Percentiles rank a stretch among this genome's conserved stretches.
Evolutionary conservation across 2,329 filamentous ascomycete species (phyloP).

Genomic region (Stachybotrys echinatus): DNA sequence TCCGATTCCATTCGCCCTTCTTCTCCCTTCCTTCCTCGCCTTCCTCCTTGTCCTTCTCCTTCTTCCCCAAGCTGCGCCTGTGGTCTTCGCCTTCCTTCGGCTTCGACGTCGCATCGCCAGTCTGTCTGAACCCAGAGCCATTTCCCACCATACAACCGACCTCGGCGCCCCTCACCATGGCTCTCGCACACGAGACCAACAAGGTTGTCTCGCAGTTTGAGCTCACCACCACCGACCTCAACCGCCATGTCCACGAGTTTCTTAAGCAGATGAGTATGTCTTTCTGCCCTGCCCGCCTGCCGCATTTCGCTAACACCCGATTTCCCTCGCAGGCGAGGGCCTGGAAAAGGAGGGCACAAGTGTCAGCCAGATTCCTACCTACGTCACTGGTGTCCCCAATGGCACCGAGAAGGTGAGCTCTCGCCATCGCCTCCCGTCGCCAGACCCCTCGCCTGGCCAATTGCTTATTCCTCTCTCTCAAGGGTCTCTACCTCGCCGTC

Average conservation of each 20-base stretch:
- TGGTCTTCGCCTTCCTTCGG: slow-evolving; percentile 25
- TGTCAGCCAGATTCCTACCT: slow-evolving; percentile 93
- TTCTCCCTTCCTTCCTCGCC: slow-evolving; percentile 18
- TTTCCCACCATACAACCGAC: slow-evolving; percentile 50
- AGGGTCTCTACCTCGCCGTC: slow-evolving; percentile 94
- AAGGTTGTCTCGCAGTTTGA: slow-evolving; percentile 82
- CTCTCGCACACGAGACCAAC: slow-evolving; percentile 65
- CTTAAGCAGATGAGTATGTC: slow-evolving; percentile 70
- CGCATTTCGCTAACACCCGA: slow-evolving; percentile 7
- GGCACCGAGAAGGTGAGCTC: slow-evolving; percentile 83
- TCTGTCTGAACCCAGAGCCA: slow-evolving; percentile 50
- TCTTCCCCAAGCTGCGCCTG: slow-evolving; percentile 10
- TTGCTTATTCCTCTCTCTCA: slow-evolving; percentile 5
- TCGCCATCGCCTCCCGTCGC: background rate
- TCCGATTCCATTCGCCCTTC: background rate
- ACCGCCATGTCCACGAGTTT: slow-evolving; percentile 78
- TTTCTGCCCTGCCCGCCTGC: background rate
- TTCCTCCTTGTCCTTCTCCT: slow-evolving; percentile 18
- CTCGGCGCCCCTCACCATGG: slow-evolving; percentile 55
- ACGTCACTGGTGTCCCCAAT: slow-evolving; percentile 92
- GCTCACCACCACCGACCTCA: slow-evolving; percentile 71
- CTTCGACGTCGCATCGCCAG: slow-evolving; percentile 33
- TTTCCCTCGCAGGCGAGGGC: slow-evolving; percentile 61
- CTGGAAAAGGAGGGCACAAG: slow-evolving; percentile 71
- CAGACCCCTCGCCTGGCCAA: slow-evolving; percentile 1